These are phyloP conservation scores for Trichothecium roseum DNA, from an alignment of 2,329 filamentous ascomycete genomes.

Conservation along the genomic window DNA sequence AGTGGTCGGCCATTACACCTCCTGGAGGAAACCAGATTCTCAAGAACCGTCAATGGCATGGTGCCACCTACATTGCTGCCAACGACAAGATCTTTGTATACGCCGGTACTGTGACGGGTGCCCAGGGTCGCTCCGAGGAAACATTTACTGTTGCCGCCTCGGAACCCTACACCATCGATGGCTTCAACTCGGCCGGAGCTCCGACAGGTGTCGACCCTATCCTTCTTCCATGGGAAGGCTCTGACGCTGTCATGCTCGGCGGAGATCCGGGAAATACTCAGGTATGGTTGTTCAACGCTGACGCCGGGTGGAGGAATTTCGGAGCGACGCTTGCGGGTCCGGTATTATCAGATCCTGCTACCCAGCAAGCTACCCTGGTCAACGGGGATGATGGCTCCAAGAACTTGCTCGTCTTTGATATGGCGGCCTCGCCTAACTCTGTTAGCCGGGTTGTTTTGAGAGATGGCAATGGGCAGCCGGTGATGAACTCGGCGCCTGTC, in stretches of 20 bases:
- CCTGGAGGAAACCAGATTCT: slow-evolving; percentile 34
- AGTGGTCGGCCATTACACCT: slow-evolving; percentile 39
- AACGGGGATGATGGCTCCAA: slow-evolving; percentile 66
- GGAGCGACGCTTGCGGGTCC: slow-evolving; percentile 52
- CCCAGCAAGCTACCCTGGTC: slow-evolving; percentile 54
- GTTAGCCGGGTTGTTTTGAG: slow-evolving; percentile 62
- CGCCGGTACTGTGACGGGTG: slow-evolving; percentile 59
- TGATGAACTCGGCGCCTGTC: slow-evolving; percentile 34
- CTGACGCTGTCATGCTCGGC: slow-evolving; percentile 63
- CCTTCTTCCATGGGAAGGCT: slow-evolving; percentile 63
- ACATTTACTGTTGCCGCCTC: slow-evolving; percentile 65
- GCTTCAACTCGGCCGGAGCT: slow-evolving; percentile 45
- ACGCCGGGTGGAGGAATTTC: slow-evolving; percentile 54
- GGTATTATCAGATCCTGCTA: slow-evolving; percentile 45
- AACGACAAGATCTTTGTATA: slow-evolving; percentile 70
- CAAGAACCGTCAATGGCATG: slow-evolving; percentile 64
- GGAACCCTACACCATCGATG: slow-evolving; percentile 51
- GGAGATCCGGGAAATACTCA: slow-evolving; percentile 50
- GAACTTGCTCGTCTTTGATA: slow-evolving; percentile 68
- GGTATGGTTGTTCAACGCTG: slow-evolving; percentile 61
- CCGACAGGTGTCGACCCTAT: slow-evolving; percentile 59
- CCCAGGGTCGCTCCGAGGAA: slow-evolving; percentile 49
- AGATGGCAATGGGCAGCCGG: slow-evolving; percentile 45
- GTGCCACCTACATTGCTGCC: slow-evolving; percentile 61
- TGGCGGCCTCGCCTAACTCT: slow-evolving; percentile 61